phyloP scores from a whole-genome alignment of 208 protist species.

The Acanthamoeba triangularis region DNA sequence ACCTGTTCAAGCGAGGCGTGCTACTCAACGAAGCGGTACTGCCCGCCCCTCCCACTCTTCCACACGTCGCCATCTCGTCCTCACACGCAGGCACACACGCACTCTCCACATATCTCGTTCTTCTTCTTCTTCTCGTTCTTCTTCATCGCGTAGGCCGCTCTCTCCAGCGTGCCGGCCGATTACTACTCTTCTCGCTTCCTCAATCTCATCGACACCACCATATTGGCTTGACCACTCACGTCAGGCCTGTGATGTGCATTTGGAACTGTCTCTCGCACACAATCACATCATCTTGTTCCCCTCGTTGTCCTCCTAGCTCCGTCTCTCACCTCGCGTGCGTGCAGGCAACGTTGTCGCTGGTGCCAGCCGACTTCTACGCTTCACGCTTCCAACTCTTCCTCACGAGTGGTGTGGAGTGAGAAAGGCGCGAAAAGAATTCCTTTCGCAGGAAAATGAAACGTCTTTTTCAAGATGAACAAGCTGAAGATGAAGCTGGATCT shows the following conservation, averaged over 20 bases:
- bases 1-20: background rate
- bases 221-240: background rate
- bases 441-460: background rate
- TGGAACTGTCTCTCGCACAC: no score
- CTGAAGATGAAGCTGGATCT: no score
- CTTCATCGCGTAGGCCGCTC: background rate
- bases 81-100: background rate
- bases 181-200: constrained; percentile 19
- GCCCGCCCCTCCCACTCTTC: background rate
- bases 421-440: background rate
- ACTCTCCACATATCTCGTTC: background rate
- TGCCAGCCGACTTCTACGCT: background rate
- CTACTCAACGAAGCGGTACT: constrained; percentile 19
- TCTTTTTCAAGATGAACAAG: no score
- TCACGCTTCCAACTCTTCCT: background rate
- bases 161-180: background rate
- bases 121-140: background rate
- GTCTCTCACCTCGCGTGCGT: background rate
- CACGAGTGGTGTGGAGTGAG: background rate
- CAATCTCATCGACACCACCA: background rate
- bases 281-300: no score
- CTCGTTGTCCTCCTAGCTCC: no score
- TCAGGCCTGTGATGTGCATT: no score
- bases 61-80: background rate
- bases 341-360: background rate